These are phyloP conservation scores for Afroboletus lepidellus DNA, from an alignment of 1,284 basidiomycete species.

Conservation along the genomic window DNA sequence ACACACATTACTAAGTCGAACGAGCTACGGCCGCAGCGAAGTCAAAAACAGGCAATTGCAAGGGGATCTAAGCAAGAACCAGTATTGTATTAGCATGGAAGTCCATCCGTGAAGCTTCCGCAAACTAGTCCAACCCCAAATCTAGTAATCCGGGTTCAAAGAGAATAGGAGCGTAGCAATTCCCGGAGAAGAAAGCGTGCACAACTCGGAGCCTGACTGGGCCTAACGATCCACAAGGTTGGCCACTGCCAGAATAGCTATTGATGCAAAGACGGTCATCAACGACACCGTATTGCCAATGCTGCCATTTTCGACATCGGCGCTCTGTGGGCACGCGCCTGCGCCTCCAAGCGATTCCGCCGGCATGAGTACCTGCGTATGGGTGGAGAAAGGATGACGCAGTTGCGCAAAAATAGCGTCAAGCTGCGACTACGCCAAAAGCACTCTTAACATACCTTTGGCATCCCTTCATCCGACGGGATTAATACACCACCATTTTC, in stretches of 20 bases:
- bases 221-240: background rate
- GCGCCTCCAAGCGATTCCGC: conserved; percentile 13
- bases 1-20: conserved; percentile 13
- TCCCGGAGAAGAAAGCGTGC: background rate
- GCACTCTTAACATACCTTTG: conserved; percentile 35
- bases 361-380: conserved; percentile 28
- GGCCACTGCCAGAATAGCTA: conserved; percentile 6
- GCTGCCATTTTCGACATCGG: conserved; percentile 6
- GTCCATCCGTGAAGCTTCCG: background rate
- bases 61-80: no score
- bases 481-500: conserved; percentile 44
- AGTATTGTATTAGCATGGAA: no score
- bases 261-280: conserved; percentile 7
- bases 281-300: conserved; percentile 4
- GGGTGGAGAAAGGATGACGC: background rate
- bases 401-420: background rate
- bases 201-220: background rate
- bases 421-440: background rate
- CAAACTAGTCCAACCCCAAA: background rate
- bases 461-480: conserved; percentile 38
- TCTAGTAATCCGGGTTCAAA: background rate
- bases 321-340: conserved; percentile 19
- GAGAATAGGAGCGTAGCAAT: background rate
- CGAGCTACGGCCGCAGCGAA: background rate
- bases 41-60: conserved; percentile 3